phyloP scores from a whole-genome alignment of 768 basidiomycete genomes.

The Leucosporidium creatinivorum region DNA sequence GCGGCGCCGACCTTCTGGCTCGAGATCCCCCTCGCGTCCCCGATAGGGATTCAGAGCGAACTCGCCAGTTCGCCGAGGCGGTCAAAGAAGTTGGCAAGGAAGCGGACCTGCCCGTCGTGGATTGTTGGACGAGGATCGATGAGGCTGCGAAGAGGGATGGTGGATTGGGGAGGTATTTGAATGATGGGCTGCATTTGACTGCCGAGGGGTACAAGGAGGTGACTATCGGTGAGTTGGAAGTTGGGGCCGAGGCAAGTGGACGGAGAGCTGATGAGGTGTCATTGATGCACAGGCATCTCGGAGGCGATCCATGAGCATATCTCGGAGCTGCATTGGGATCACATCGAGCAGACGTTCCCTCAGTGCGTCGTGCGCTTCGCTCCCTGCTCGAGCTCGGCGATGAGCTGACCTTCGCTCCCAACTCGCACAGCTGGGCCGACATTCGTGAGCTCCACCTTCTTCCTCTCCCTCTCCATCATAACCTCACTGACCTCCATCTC shows the following conservation, averaged over 20 bases:
- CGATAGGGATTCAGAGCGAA: conserved; percentile 22
- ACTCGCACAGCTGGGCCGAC: conserved; percentile 15
- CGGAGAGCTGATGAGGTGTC: not conserved
- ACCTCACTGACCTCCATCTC: too few species aligned
- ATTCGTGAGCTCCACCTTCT: not conserved
- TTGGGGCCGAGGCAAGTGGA: not conserved
- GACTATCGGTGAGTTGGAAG: not conserved
- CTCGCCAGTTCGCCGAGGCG: conserved; percentile 19
- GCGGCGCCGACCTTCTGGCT: conserved; percentile 20
- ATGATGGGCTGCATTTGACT: conserved; percentile 27
- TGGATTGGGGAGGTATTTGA: conserved; percentile 14
- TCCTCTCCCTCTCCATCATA: too few species aligned
- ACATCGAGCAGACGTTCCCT: conserved; percentile 24
- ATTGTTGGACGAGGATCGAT: conserved; percentile 19
- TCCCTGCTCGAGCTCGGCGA: too few species aligned
- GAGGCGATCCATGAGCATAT: conserved; percentile 6
- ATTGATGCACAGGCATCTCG: conserved; percentile 4
- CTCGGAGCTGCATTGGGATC: conserved; percentile 26
- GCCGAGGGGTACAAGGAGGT: conserved; percentile 22
- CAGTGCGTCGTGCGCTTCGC: conserved; percentile 12
- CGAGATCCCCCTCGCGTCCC: conserved; percentile 16
- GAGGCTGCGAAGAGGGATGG: not conserved
- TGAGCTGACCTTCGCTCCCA: too few species aligned
- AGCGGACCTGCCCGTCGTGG: conserved; percentile 6
- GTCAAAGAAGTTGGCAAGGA: conserved; percentile 15